Base-by-base conservation (phyloP, 305 asterid species). In the Rubia balearica region DNA sequence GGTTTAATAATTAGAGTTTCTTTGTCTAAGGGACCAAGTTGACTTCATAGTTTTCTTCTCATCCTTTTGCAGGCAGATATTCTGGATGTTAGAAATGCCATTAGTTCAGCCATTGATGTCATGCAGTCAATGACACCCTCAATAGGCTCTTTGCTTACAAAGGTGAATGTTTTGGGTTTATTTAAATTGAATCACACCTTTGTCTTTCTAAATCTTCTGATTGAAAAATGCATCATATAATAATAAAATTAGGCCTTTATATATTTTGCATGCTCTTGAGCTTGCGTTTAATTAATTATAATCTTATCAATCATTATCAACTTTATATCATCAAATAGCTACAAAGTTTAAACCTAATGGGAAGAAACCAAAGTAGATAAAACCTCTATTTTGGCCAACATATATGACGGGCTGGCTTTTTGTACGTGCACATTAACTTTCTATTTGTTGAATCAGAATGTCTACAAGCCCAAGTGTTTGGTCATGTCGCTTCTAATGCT, bases 31-130 rank as follows among this genome's bases (percentile, higher is more conserved):
- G 41, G 14, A 22, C 53, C 19, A 5, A 53, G 8, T 48, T 9
- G 17, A 7, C 68, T 17, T 41, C 62, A 38, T 46, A 12, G 57
- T 57, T n/a, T 71, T 30, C 22, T 12, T 64, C 69, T 43, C 19
- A 42, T 55, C 41, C 11, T 33, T 67, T 78, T 78, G 64, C 90
- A 92, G 96, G 96, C 89, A 70, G 85, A 88, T 74, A 76, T 83
- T 76, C 83, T 84, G 76, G 77, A 87, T 61, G 80, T 92, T 19
- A 82, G 84, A 80, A 83, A 76, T 30, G 91, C 91, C 72, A 40
- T 92, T 68, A 83, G 76, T 84, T 87, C 96, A 60, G 92, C 96
- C n/a, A 83, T 85, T 76, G 89, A 90, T 75, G 89, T 88, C 67
- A 80, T 88, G 90, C 91, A 90, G 76, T 80, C 85, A 63, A 84